A percentile compares a stretch with the other conserved stretches of the same genome.
Conservation (phyloP, 2,329 filamentous ascomycete species). For the Myriosclerotinia duriaeana region DNA sequence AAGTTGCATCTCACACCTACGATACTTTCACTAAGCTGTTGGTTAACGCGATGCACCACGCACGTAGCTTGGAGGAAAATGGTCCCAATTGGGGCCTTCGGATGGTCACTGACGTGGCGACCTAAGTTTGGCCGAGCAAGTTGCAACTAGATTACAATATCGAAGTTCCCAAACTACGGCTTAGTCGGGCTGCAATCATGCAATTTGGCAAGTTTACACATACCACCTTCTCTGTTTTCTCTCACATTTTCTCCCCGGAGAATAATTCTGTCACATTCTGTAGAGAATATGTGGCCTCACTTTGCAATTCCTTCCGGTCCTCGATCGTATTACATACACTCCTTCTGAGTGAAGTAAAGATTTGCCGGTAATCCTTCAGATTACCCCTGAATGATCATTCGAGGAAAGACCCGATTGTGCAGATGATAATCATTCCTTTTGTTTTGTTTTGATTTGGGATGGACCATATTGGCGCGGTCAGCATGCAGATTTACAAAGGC, state of each 20-base stretch:
- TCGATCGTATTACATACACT: constrained; percentile 5
- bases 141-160: constrained; percentile 23
- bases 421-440: constrained; percentile 18
- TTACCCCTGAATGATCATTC: constrained; percentile 17
- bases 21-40: constrained; percentile 25
- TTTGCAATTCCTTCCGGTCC: constrained; percentile 14
- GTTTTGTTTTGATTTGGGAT: background rate
- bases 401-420: constrained; percentile 18
- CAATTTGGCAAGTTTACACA: constrained; percentile 30
- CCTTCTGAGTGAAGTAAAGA: constrained; percentile 12
- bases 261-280: constrained; percentile 23
- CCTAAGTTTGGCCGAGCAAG: constrained; percentile 35
- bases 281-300: constrained; percentile 17
- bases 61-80: constrained; percentile 27
- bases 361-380: constrained; percentile 14
- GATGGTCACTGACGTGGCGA: constrained; percentile 39
- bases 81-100: constrained; percentile 32
- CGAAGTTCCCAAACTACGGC: constrained; percentile 23
- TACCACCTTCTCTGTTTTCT: constrained; percentile 23
- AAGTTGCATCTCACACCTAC: constrained; percentile 25
- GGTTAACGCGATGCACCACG: constrained; percentile 21
- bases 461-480: constrained; percentile 15
- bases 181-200: constrained; percentile 30
- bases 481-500: constrained; percentile 15
- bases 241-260: constrained; percentile 27